Conservation (phyloP, 371 early-diverging fungal species). For the Massospora cicadina region DNA sequence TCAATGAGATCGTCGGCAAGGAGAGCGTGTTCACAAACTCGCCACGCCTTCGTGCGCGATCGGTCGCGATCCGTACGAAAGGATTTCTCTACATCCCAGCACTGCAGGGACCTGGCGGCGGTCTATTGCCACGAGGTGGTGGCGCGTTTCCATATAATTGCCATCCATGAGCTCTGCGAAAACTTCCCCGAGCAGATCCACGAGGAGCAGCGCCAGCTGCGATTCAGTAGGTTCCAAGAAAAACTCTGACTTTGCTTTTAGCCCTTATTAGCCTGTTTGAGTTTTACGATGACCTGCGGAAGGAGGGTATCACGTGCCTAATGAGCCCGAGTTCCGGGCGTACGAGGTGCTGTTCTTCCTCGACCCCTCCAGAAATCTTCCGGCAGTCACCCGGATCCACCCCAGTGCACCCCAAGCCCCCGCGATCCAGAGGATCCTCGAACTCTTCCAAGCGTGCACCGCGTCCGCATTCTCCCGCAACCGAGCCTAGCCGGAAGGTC, state of each 20-base stretch:
- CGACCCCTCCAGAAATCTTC: not conserved
- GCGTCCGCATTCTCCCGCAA: not conserved
- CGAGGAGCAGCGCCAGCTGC: not conserved
- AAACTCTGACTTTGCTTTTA: not conserved
- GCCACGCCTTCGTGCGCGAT: constrained; percentile 77
- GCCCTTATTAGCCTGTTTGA: not conserved
- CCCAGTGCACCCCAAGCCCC: not conserved
- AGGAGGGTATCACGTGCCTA: not conserved
- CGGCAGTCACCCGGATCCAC: not conserved
- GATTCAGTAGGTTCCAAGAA: not conserved
- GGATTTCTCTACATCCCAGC: constrained; percentile 73
- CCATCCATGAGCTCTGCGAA: constrained; percentile 52
- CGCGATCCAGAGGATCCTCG: not conserved
- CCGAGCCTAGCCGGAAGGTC: too few species aligned
- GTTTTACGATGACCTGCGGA: not conserved
- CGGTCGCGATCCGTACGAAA: constrained; percentile 70
- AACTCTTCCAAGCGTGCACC: not conserved
- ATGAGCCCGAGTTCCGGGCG: not conserved
- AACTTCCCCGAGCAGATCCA: not conserved
- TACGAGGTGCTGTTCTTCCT: not conserved
- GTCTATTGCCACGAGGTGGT: constrained; percentile 63
- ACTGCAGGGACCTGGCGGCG: constrained; percentile 42
- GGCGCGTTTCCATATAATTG: constrained; percentile 75
- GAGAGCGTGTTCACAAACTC: constrained; percentile 32
- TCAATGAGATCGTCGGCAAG: constrained; percentile 33